phyloP scores from a whole-genome alignment of 805 yeast species.

The Metschnikowia similis region DNA sequence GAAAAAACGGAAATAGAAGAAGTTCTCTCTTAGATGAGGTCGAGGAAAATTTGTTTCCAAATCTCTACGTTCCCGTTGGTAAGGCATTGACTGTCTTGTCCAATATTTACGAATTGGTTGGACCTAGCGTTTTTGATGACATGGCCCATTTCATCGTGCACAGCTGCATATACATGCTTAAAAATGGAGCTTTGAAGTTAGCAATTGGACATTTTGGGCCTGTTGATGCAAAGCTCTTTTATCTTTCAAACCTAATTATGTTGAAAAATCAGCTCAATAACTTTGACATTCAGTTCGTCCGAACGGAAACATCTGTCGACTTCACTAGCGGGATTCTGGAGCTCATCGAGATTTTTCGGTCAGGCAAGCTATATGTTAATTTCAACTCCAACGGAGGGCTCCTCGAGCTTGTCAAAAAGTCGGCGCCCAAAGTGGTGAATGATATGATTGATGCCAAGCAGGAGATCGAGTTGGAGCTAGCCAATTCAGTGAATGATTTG shows the following conservation, averaged over 20 bases:
- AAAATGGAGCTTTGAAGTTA: conserved; percentile 45
- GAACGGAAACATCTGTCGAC: conserved; percentile 72
- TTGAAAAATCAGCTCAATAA: conserved; percentile 63
- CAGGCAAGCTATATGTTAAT: conserved; percentile 44
- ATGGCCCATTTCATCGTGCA: conserved; percentile 85
- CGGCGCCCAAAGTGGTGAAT: conserved; percentile 75
- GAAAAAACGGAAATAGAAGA: conserved; percentile 14
- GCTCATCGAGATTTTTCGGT: conserved; percentile 34
- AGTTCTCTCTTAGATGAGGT: conserved; percentile 25
- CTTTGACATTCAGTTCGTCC: conserved; percentile 75
- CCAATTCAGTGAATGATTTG: conserved; percentile 65
- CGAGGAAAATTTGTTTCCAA: conserved; percentile 35
- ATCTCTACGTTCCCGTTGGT: conserved; percentile 67
- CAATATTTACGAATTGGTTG: conserved; percentile 74
- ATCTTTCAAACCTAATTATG: conserved; percentile 66
- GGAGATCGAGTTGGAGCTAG: conserved; percentile 70
- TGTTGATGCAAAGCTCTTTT: conserved; percentile 58
- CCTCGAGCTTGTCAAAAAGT: conserved; percentile 53
- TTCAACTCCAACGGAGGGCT: conserved; percentile 31
- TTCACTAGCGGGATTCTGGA: conserved; percentile 65
- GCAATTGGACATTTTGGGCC: conserved; percentile 45
- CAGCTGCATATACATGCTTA: conserved; percentile 62
- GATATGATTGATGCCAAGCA: conserved; percentile 73
- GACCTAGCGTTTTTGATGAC: conserved; percentile 78
- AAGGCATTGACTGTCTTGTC: conserved; percentile 67